These are phyloP conservation scores for Boletus rubropictus DNA, from an alignment of 768 basidiomycete species.

Conservation along the genomic window DNA sequence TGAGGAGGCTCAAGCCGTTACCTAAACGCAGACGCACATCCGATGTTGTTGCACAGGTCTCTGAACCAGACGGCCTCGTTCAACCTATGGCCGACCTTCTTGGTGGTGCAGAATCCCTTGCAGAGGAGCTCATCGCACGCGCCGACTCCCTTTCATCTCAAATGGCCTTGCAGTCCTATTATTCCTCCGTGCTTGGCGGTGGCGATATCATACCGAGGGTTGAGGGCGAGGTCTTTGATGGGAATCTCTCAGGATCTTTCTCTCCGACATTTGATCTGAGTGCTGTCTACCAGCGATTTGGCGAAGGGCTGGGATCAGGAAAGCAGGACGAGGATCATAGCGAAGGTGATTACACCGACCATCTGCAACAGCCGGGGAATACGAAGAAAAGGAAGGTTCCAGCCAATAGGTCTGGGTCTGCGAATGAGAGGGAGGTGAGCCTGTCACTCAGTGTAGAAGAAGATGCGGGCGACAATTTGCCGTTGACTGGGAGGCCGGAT, in stretches of 20 bases:
- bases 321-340: constrained; percentile 48
- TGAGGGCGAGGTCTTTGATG: constrained; percentile 14
- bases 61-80: constrained; percentile 26
- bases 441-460: constrained; percentile 41
- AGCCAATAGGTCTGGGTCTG: constrained; percentile 44
- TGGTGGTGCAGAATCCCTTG: constrained; percentile 41
- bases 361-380: constrained; percentile 71
- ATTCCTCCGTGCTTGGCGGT: constrained; percentile 51
- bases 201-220: constrained; percentile 33
- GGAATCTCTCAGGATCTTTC: constrained; percentile 17
- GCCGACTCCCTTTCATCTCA: constrained; percentile 53
- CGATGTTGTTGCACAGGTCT: constrained; percentile 23
- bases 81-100: constrained; percentile 32
- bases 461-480: constrained; percentile 31
- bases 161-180: constrained; percentile 59
- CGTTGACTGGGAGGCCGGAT: constrained; percentile 24
- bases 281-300: constrained; percentile 23
- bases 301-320: constrained; percentile 21
- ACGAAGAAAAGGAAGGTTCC: constrained; percentile 89
- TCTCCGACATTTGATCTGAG: constrained; percentile 26
- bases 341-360: constrained; percentile 62
- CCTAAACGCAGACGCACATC: constrained; percentile 68
- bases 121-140: constrained; percentile 55
- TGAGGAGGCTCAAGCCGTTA: constrained; percentile 68
- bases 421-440: constrained; percentile 38